phyloP scores from a whole-genome alignment of 148 eudicot genomes.

The Fagopyrum homotropicum region DNA sequence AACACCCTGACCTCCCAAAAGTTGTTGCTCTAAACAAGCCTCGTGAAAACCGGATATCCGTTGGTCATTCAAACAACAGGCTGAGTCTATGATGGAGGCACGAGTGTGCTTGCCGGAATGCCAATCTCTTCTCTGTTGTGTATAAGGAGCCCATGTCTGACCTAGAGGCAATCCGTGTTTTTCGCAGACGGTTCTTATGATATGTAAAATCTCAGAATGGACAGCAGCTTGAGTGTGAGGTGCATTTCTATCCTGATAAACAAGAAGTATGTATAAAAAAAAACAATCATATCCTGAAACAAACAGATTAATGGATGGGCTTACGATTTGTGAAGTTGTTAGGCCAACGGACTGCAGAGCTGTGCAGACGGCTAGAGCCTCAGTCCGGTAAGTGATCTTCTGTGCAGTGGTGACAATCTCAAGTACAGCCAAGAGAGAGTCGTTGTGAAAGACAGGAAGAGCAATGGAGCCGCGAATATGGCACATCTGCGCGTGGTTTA shows the following conservation, averaged over 20 bases:
- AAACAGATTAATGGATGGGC: slow-evolving; percentile 17
- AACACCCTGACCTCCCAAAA: slow-evolving; percentile 56
- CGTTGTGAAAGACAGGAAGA: slow-evolving; percentile 57
- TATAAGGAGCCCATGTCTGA: slow-evolving; percentile 67
- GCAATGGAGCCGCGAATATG: slow-evolving; percentile 62
- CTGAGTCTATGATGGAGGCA: slow-evolving; percentile 40
- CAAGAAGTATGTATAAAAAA: background rate
- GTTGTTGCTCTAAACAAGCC: slow-evolving; percentile 72
- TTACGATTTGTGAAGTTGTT: slow-evolving; percentile 47
- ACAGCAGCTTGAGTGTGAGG: slow-evolving; percentile 22
- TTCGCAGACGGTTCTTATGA: slow-evolving; percentile 41
- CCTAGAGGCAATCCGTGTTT: slow-evolving; percentile 54
- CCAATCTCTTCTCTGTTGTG: slow-evolving; percentile 17
- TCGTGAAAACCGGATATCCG: slow-evolving; percentile 53
- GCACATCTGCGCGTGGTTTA: slow-evolving; percentile 32
- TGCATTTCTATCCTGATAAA: slow-evolving; percentile 41
- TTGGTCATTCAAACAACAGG: slow-evolving; percentile 58
- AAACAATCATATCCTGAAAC: background rate
- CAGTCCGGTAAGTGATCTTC: slow-evolving; percentile 43
- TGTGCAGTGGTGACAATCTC: slow-evolving; percentile 59
- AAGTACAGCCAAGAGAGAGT: slow-evolving; percentile 53
- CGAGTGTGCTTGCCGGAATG: slow-evolving; percentile 19
- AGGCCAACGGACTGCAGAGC: slow-evolving; percentile 78
- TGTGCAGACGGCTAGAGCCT: slow-evolving; percentile 54
- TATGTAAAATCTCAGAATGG: slow-evolving; percentile 32